These are phyloP conservation scores for Microbotryum intermedium DNA, from an alignment of 1,284 basidiomycete species.

Conservation along the genomic window DNA sequence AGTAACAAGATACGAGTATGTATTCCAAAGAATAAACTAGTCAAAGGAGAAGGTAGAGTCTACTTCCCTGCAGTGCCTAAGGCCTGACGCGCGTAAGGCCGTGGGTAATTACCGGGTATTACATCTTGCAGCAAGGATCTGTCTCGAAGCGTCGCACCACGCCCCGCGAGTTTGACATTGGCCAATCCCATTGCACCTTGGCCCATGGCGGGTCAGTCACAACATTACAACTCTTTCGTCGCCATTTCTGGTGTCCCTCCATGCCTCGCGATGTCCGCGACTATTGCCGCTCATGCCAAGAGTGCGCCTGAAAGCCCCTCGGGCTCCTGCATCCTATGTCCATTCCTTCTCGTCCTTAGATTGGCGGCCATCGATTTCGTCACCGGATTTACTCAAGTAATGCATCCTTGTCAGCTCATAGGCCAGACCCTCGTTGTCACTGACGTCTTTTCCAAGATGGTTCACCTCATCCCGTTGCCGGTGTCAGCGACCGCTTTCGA, in stretches of 20 bases:
- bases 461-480: slow-evolving; percentile 6
- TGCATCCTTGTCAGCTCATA: background rate
- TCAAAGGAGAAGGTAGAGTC: no score
- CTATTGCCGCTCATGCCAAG: slow-evolving; percentile 36
- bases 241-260: slow-evolving; percentile 41
- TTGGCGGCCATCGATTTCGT: slow-evolving; percentile 44
- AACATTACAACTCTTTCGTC: slow-evolving; percentile 36
- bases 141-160: no score
- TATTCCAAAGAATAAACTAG: no score
- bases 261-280: slow-evolving; percentile 34
- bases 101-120: no score
- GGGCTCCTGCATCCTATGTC: slow-evolving; percentile 39
- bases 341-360: slow-evolving; percentile 40
- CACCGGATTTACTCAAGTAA: background rate
- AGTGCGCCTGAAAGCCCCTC: slow-evolving; percentile 35
- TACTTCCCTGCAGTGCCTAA: no score
- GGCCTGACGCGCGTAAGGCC: no score
- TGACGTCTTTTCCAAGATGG: background rate
- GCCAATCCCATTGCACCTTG: no score
- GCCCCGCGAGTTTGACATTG: no score
- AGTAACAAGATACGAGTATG: no score
- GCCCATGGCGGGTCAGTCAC: slow-evolving; percentile 38
- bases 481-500: background rate
- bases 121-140: no score
- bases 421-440: slow-evolving; percentile 2